Evolutionary conservation across 805 yeast genomes (phyloP).

Genomic region (Myxozyma udenii): DNA sequence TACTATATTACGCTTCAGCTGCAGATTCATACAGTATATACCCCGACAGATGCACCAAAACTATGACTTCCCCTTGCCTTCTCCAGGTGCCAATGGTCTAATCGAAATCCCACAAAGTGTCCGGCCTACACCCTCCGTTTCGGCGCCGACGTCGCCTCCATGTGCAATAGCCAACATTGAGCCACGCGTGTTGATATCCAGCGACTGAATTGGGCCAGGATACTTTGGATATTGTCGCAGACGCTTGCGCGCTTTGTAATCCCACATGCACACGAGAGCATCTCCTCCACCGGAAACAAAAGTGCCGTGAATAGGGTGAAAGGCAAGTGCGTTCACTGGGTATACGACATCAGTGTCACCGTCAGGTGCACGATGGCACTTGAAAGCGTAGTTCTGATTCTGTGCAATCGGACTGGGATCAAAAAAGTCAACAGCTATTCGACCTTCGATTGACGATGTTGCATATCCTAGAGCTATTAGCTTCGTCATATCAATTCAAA

Average conservation of each 20-base stretch:
- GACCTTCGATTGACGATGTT: conserved; percentile 73
- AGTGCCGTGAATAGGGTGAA: conserved; percentile 41
- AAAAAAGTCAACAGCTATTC: conserved; percentile 71
- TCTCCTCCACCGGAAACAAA: conserved; percentile 56
- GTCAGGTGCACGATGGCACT: conserved; percentile 63
- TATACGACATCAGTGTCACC: conserved; percentile 47
- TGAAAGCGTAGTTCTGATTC: conserved; percentile 64
- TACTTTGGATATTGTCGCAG: conserved; percentile 43
- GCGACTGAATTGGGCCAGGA: conserved; percentile 43
- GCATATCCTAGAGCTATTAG: conserved; percentile 40
- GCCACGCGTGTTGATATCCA: conserved; percentile 40
- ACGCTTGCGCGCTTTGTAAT: conserved; percentile 46
- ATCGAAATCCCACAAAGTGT: conserved; percentile 16
- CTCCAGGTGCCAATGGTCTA: conserved; percentile 25
- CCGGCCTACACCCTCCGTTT: conserved; percentile 6
- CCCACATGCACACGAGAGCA: conserved; percentile 52
- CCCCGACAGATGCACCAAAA: no score
- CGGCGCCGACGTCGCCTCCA: conserved; percentile 44
- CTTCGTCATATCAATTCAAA: neutral
- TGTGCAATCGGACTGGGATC: conserved; percentile 47
- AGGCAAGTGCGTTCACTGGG: conserved; percentile 51
- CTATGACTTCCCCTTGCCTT: conserved; percentile 36
- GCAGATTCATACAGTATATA: no score
- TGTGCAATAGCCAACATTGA: conserved; percentile 46
- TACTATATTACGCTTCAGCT: no score